Conservation (phyloP, 768 basidiomycete genomes). For the Lactifluus volemus region DNA sequence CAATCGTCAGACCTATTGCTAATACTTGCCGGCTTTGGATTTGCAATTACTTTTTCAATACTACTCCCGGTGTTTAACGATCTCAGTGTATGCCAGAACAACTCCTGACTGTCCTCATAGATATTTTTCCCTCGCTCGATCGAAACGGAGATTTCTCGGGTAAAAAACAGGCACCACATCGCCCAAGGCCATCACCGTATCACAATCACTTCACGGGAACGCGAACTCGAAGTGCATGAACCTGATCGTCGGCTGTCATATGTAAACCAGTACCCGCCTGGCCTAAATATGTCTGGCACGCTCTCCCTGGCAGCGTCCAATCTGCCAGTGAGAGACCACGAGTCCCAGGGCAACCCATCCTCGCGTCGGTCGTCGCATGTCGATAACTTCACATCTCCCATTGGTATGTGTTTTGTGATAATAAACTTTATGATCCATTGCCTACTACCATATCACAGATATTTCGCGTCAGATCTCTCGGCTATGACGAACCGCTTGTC, state of each 20-base stretch:
- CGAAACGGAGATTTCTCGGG: slow-evolving; percentile 47
- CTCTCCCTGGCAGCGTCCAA: neutral
- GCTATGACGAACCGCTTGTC: neutral
- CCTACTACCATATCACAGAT: neutral
- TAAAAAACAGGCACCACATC: slow-evolving; percentile 25
- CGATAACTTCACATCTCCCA: slow-evolving; percentile 1
- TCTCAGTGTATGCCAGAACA: neutral
- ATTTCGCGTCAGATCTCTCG: neutral
- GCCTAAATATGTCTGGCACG: neutral
- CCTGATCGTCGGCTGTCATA: neutral
- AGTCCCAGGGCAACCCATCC: neutral
- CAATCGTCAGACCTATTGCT: neutral
- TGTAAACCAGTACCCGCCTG: neutral
- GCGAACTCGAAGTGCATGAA: neutral
- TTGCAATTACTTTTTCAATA: neutral
- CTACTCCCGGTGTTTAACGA: neutral
- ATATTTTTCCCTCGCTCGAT: slow-evolving; percentile 81
- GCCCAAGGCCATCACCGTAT: neutral
- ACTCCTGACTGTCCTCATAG: slow-evolving; percentile 32
- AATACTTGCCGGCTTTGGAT: neutral
- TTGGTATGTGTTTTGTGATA: neutral
- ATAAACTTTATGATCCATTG: neutral
- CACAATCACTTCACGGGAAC: neutral
- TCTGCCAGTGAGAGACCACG: neutral
- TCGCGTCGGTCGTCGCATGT: neutral